These are phyloP conservation scores for Ajuga chamaepitys DNA, from an alignment of 257 asterid species.

Conservation along the genomic window DNA sequence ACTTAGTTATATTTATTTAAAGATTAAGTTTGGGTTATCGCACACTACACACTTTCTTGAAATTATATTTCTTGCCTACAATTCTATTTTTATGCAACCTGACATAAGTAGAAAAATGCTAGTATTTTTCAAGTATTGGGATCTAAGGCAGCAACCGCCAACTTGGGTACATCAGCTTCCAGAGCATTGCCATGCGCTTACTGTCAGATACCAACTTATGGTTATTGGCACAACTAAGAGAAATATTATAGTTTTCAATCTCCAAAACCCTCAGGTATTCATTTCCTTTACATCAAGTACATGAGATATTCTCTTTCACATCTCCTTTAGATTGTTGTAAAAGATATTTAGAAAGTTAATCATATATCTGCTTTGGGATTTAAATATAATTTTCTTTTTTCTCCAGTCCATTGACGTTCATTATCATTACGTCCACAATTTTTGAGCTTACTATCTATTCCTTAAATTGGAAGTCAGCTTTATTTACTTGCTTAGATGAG, in stretches of 20 bases:
- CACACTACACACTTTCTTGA: too few species aligned
- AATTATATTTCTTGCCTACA: too few species aligned
- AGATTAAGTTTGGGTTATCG: too few species aligned
- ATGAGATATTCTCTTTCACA: too few species aligned
- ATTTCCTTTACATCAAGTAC: too few species aligned
- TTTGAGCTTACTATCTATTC: too few species aligned
- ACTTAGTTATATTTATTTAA: too few species aligned
- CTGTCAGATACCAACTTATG: slow-evolving; percentile 86
- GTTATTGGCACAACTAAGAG: slow-evolving; percentile 93
- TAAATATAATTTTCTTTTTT: background rate
- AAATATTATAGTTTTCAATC: slow-evolving; percentile 78
- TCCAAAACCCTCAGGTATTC: slow-evolving; percentile 91
- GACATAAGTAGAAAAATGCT: slow-evolving; percentile 4
- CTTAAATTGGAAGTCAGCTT: too few species aligned
- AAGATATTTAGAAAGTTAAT: too few species aligned
- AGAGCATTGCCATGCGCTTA: slow-evolving; percentile 90
- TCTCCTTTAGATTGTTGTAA: background rate
- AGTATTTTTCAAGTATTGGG: slow-evolving; percentile 78
- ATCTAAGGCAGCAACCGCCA: slow-evolving; percentile 84
- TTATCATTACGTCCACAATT: too few species aligned
- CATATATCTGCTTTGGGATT: background rate
- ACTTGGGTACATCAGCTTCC: slow-evolving; percentile 90
- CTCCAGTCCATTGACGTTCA: background rate
- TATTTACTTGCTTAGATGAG: too few species aligned
- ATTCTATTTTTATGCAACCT: background rate